Evolutionary conservation across 139 green algal species (phyloP).

Genomic region (Coccomyxa sp.): DNA sequence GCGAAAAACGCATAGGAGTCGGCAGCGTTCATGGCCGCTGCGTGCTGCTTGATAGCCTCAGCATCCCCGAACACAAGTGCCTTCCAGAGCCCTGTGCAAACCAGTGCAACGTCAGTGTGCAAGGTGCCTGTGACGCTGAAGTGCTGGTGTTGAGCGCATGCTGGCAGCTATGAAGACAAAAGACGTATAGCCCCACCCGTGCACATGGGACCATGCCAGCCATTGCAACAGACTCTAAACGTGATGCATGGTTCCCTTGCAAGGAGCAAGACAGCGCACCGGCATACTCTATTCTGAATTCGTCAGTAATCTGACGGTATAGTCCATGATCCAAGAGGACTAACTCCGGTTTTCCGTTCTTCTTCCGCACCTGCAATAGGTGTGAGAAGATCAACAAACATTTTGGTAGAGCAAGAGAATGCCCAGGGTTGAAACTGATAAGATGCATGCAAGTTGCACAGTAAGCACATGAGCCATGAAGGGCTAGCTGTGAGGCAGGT

Average conservation of each 20-base stretch:
- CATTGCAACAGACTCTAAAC: background rate
- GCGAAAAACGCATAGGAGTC: slow-evolving; percentile 78
- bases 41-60: slow-evolving; percentile 57
- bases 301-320: slow-evolving; percentile 63
- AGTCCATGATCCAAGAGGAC: slow-evolving; percentile 89
- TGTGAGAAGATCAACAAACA: background rate
- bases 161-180: background rate
- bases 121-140: too few species aligned
- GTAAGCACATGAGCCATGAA: too few species aligned
- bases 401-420: background rate
- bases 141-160: too few species aligned
- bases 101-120: too few species aligned
- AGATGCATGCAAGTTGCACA: too few species aligned
- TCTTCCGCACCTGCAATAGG: slow-evolving; percentile 6
- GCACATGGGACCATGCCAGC: background rate
- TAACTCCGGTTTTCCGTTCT: slow-evolving; percentile 46
- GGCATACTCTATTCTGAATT: slow-evolving; percentile 31
- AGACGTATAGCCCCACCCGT: background rate
- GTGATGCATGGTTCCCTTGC: too few species aligned
- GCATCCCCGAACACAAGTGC: slow-evolving; percentile 79
- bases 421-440: too few species aligned
- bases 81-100: slow-evolving; percentile 78
- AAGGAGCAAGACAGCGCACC: too few species aligned
- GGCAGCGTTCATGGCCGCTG: slow-evolving; percentile 77
- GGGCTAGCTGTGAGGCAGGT: too few species aligned